phyloP scores from a whole-genome alignment of 1,284 basidiomycete species.

The Naganishia albida region DNA sequence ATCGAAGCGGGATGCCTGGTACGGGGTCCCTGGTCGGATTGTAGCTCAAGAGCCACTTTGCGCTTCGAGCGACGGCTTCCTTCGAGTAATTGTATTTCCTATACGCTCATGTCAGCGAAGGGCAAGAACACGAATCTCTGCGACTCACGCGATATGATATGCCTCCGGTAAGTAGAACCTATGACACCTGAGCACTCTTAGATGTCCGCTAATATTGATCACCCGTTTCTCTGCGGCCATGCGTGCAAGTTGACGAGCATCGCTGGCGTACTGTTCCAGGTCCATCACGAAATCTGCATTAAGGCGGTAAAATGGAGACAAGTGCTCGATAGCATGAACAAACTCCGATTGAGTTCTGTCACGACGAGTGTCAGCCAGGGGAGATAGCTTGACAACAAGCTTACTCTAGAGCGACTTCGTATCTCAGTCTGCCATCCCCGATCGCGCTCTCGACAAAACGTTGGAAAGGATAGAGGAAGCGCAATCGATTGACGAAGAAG shows the following conservation, averaged over 20 bases:
- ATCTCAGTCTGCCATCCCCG: conserved; percentile 35
- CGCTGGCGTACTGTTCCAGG: conserved; percentile 14
- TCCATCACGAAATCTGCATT: conserved; percentile 28
- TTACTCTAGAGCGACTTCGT: conserved; percentile 35
- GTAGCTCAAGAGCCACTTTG: conserved; percentile 16
- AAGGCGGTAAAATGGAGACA: conserved; percentile 34
- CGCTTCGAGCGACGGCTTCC: conserved; percentile 20
- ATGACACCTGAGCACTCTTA: conserved; percentile 18
- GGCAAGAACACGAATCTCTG: neutral
- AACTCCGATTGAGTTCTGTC: conserved; percentile 34
- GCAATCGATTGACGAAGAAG: conserved; percentile 38
- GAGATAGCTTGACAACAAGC: neutral
- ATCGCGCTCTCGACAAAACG: conserved; percentile 33
- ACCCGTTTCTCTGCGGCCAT: conserved; percentile 27
- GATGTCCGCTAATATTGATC: conserved; percentile 22
- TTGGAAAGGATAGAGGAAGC: conserved; percentile 39
- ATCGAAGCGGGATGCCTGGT: conserved; percentile 19
- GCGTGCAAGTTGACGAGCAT: conserved; percentile 15
- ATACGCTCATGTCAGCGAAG: neutral
- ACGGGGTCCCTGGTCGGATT: conserved; percentile 23
- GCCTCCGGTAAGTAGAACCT: conserved; percentile 21
- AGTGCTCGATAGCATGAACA: conserved; percentile 31
- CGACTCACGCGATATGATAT: conserved; percentile 21
- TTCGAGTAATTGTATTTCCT: conserved; percentile 27
- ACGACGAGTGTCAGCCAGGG: neutral